Evolutionary conservation across 306 rosid species (phyloP), one percentile per base, ranked within the genome.

Genomic region (Canavalia ensiformis): DNA sequence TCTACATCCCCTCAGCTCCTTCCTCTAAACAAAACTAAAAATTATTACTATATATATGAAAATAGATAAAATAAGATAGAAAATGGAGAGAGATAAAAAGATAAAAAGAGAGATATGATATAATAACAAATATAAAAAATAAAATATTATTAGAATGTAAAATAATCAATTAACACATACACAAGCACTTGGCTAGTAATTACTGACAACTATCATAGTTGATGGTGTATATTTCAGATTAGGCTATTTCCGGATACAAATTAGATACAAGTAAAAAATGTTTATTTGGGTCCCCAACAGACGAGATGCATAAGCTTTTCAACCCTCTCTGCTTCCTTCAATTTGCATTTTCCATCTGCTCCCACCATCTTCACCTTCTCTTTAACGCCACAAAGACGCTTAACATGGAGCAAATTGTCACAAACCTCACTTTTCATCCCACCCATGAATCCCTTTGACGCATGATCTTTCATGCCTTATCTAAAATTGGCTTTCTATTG

Each of bases 291-390:
- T 49, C 78, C 83, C 77, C 84, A 79, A 67, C 25, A 84, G 7
- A 77, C 71, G 62, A 77, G 76, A 34, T 79, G 81, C 81, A 78
- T 34, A 8, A 78, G 80, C 6, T 25, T 67, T 52, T 79, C 87
- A 78, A 45, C 81, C 54, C 74, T 64, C 66, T 77, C 76, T 44
- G 83, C 80, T 51, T 78, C 75, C 58, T 47, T 83, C 10, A n/a
- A 29, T 39, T 60, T 63, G 63, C 74, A 31, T 41, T 76, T 76
- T 33, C 7, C 37, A 49, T 63, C 39, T 25, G 68, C 56, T 46
- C 42, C 41, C 54, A 45, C 65, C 39, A 35, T 68, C 62, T 75
- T 75, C 28, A 62, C 42, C 42, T 71, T 62, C 55, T 75, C 72
- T 51, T 50, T 45, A 8, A 66, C 42, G 12, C 66, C 69, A 10